These are phyloP conservation scores for Penicillium rolfsii DNA, from an alignment of 2,329 filamentous ascomycete species.

Conservation along the genomic window DNA sequence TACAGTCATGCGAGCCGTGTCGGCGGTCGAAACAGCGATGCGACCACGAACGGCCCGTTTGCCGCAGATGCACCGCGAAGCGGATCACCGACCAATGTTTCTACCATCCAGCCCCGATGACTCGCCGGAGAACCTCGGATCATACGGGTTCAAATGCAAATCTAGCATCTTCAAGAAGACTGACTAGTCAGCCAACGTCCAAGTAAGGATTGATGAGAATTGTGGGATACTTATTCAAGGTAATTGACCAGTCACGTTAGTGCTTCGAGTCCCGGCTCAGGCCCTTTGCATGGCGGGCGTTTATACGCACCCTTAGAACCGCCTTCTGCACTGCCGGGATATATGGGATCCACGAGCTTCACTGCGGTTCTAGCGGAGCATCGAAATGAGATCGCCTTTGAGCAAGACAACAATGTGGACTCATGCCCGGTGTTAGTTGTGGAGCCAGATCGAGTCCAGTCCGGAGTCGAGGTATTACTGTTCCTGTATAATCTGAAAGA, in stretches of 20 bases:
- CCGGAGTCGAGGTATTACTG: slow-evolving; percentile 36
- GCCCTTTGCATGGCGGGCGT: slow-evolving; percentile 24
- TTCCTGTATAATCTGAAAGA: slow-evolving; percentile 34
- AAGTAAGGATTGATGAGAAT: slow-evolving; percentile 22
- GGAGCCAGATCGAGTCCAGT: slow-evolving; percentile 35
- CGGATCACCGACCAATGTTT: slow-evolving; percentile 38
- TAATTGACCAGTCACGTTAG: slow-evolving; percentile 18
- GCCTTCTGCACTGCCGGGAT: slow-evolving; percentile 36
- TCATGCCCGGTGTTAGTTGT: slow-evolving; percentile 24
- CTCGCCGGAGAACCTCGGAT: slow-evolving; percentile 30
- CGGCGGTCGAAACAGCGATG: slow-evolving; percentile 44
- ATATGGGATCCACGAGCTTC: slow-evolving; percentile 42
- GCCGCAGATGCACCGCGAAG: slow-evolving; percentile 37
- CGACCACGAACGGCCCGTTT: slow-evolving; percentile 41
- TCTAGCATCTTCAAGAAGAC: slow-evolving; percentile 18
- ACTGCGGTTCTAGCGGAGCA: slow-evolving; percentile 41
- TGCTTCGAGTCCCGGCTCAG: slow-evolving; percentile 32
- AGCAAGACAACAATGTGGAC: slow-evolving; percentile 31
- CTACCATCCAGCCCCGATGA: slow-evolving; percentile 47
- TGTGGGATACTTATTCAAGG: not conserved
- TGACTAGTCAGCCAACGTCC: slow-evolving; percentile 28
- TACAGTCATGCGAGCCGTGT: slow-evolving; percentile 45
- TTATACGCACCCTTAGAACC: slow-evolving; percentile 29
- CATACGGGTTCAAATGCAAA: slow-evolving; percentile 9
- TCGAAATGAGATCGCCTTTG: slow-evolving; percentile 38